Evolutionary conservation across 108 stramenopile genomes (phyloP).

Genomic region (Pseudonitzschia multiseries): DNA sequence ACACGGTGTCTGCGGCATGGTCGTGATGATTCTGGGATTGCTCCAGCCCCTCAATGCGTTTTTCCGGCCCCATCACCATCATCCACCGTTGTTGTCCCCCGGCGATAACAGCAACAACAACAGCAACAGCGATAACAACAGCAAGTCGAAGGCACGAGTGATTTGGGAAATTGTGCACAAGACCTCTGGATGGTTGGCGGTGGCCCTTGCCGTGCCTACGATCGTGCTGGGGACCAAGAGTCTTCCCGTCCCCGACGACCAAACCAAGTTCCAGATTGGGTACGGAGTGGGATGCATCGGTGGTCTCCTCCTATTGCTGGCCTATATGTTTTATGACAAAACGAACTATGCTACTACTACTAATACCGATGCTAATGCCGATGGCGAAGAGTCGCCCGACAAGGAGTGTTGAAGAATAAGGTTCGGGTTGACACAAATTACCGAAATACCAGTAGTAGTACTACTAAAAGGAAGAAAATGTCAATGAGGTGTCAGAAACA

Average conservation of each 20-base stretch:
- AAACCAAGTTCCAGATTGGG: conserved; percentile 20
- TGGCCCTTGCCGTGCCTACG: conserved; percentile 11
- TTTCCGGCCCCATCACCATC: conserved; percentile 33
- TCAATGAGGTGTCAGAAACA: no score
- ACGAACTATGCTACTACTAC: no score
- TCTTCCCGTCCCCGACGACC: conserved; percentile 16
- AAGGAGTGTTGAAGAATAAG: no score
- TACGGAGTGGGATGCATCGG: conserved; percentile 23
- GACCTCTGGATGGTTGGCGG: conserved; percentile 8
- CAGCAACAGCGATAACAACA: not conserved
- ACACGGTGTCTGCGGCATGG: conserved; percentile 31
- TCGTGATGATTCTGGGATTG: conserved; percentile 29
- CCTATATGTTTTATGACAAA: not conserved
- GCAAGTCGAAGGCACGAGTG: not conserved
- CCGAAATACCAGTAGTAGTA: no score
- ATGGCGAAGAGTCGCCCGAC: no score
- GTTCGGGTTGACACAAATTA: no score
- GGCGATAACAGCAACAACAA: not conserved
- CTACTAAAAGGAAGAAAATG: no score
- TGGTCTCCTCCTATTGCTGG: conserved; percentile 2
- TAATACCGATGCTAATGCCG: no score
- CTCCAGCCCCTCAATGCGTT: conserved; percentile 40
- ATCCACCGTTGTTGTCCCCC: no score
- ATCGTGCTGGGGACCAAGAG: conserved; percentile 28
- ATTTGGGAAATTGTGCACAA: conserved; percentile 36